A percentile compares a stretch with the other conserved stretches of the same genome.
phyloP scores from a whole-genome alignment of 2,329 filamentous ascomycete species.

The Trichoderma arundinaceum region DNA sequence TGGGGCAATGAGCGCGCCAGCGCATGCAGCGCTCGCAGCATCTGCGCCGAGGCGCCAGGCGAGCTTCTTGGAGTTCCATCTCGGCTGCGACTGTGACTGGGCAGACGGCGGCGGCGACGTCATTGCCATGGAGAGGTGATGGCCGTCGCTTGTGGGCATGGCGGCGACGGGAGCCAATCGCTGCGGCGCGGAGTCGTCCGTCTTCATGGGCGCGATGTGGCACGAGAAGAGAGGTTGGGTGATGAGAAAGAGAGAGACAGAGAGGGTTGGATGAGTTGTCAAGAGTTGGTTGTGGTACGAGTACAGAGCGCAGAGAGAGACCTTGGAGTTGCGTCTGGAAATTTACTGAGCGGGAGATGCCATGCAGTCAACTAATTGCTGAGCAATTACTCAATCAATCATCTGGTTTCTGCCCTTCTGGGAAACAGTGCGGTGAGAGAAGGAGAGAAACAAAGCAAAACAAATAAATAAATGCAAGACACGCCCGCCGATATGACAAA shows the following conservation, averaged over 20 bases:
- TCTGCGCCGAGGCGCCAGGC: constrained; percentile 71
- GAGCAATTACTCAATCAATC: too few species aligned
- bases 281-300: too few species aligned
- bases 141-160: not conserved
- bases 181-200: constrained; percentile 4
- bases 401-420: too few species aligned
- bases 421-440: too few species aligned
- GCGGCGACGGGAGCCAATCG: not conserved
- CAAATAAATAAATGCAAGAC: too few species aligned
- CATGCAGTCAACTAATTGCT: too few species aligned
- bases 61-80: constrained; percentile 80
- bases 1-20: constrained; percentile 79
- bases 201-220: constrained; percentile 12
- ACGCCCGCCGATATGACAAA: too few species aligned
- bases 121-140: not conserved
- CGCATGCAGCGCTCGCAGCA: constrained; percentile 69
- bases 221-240: not conserved
- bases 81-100: constrained; percentile 20
- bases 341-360: too few species aligned
- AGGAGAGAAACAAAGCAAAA: too few species aligned
- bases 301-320: too few species aligned
- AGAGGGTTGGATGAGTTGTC: not conserved
- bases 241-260: not conserved
- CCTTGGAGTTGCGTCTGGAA: too few species aligned
- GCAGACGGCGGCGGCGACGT: not conserved